Percentiles rank a stretch among this genome's conserved stretches.
Conservation (phyloP, 805 yeast genomes). For the Candida gorgasii region DNA sequence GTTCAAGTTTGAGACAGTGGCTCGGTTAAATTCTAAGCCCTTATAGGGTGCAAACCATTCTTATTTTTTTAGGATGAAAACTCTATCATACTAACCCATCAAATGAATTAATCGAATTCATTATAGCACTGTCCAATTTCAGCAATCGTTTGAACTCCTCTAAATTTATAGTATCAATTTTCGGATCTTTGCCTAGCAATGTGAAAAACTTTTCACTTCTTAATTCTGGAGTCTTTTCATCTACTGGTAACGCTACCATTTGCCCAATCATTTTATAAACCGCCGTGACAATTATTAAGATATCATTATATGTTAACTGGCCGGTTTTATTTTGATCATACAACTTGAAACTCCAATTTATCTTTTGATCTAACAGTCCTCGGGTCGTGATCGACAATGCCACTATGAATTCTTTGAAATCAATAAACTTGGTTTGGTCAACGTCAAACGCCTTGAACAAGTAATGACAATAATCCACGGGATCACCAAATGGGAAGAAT, state of each 20-base stretch:
- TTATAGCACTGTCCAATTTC: conserved; percentile 73
- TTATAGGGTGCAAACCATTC: too few species aligned
- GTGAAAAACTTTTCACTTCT: conserved; percentile 81
- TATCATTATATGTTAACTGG: conserved; percentile 69
- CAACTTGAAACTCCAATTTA: conserved; percentile 85
- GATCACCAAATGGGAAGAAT: conserved; percentile 98
- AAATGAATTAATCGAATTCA: conserved; percentile 74
- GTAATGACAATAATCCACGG: conserved; percentile 84
- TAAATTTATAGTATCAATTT: conserved; percentile 63
- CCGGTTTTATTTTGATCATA: conserved; percentile 87
- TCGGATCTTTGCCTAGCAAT: conserved; percentile 67
- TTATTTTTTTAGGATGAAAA: too few species aligned
- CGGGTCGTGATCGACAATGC: conserved; percentile 86
- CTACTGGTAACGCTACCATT: conserved; percentile 85
- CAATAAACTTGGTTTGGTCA: conserved; percentile 77
- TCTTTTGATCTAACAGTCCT: conserved; percentile 80
- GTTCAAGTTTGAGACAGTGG: not conserved
- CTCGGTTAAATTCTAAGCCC: too few species aligned
- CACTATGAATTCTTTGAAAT: conserved; percentile 88
- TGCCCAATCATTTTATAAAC: conserved; percentile 95
- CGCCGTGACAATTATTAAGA: conserved; percentile 75
- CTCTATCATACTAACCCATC: conserved; percentile 71
- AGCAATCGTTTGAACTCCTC: conserved; percentile 85
- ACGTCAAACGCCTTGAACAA: conserved; percentile 88
- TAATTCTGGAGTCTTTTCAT: conserved; percentile 88